phyloP scores from a whole-genome alignment of 1,139 yeast species.

The Taphrina populina region DNA sequence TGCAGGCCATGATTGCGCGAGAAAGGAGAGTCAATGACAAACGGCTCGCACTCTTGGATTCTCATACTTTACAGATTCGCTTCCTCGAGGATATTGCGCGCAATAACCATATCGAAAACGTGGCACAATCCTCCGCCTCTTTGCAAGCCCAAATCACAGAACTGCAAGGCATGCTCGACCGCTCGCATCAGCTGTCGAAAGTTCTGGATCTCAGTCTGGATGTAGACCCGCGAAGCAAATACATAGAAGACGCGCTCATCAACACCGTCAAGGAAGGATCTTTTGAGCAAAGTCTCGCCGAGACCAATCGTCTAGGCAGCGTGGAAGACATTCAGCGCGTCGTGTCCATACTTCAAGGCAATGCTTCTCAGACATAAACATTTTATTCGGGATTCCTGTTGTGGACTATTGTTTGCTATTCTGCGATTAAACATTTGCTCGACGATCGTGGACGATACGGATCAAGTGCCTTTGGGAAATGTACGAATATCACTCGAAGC shows the following conservation, averaged over 20 bases:
- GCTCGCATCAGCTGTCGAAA: constrained; percentile 8
- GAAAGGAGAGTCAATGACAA: constrained; percentile 7
- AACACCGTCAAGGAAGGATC: constrained; percentile 28
- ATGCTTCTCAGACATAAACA: no score
- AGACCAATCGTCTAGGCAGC: constrained; percentile 10
- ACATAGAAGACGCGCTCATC: constrained; percentile 25
- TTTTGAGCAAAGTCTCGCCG: constrained; percentile 13
- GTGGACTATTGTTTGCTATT: no score
- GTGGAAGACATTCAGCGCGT: constrained; percentile 22
- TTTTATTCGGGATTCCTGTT: no score
- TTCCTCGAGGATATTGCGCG: constrained; percentile 31
- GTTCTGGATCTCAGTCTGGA: constrained; percentile 10
- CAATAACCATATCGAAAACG: constrained; percentile 28
- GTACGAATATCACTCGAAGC: no score
- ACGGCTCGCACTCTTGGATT: constrained; percentile 12
- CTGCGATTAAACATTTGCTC: no score
- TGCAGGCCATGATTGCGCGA: constrained; percentile 7
- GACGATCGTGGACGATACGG: no score
- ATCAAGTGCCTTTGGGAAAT: no score
- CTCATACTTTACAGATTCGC: constrained; percentile 21
- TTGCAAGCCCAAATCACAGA: constrained; percentile 32
- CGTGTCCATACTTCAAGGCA: constrained; percentile 9
- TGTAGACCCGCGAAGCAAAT: constrained; percentile 20
- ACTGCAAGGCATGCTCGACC: constrained; percentile 27
- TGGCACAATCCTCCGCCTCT: constrained; percentile 34